Evolutionary conservation across 257 asterid genomes (phyloP).

Genomic region (Craterostigma plantagineum): DNA sequence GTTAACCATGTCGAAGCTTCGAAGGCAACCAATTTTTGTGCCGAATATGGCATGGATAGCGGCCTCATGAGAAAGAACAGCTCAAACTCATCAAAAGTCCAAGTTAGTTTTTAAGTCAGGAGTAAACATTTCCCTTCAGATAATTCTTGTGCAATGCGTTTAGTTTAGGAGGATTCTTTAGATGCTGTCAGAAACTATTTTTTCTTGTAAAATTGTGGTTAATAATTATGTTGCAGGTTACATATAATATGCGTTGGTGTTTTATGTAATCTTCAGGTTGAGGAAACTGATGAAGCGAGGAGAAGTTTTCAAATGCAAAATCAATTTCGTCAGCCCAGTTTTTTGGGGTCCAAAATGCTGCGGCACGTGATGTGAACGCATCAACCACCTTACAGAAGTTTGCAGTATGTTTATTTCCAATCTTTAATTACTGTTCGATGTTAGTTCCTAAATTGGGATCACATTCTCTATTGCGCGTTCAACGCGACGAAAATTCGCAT

Average conservation of each 20-base stretch:
- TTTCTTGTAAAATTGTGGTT: background rate
- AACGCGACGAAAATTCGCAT: too few relatives aligned
- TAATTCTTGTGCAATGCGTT: background rate
- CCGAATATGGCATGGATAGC: conserved; percentile 49
- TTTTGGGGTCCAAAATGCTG: conserved; percentile 31
- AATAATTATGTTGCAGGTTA: background rate
- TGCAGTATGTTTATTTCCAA: conserved; percentile 23
- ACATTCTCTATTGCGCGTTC: too few relatives aligned
- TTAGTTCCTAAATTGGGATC: background rate
- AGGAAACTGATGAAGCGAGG: conserved; percentile 65
- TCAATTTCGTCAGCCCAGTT: conserved; percentile 64
- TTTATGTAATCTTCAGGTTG: conserved; percentile 20
- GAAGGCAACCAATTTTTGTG: conserved; percentile 36
- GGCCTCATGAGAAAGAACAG: conserved; percentile 30
- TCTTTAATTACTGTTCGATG: background rate
- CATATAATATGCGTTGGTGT: background rate
- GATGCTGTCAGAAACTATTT: background rate
- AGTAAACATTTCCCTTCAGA: too few relatives aligned
- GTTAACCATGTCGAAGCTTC: conserved; percentile 45
- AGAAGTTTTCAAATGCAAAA: conserved; percentile 63
- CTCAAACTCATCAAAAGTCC: conserved; percentile 29
- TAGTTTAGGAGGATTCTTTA: conserved; percentile 1
- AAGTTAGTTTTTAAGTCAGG: conserved; percentile 21
- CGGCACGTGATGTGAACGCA: conserved; percentile 21
- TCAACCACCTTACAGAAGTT: conserved; percentile 47